Evolutionary conservation across 305 asterid genomes (phyloP).

Genomic region (Fraxinus platypoda): DNA sequence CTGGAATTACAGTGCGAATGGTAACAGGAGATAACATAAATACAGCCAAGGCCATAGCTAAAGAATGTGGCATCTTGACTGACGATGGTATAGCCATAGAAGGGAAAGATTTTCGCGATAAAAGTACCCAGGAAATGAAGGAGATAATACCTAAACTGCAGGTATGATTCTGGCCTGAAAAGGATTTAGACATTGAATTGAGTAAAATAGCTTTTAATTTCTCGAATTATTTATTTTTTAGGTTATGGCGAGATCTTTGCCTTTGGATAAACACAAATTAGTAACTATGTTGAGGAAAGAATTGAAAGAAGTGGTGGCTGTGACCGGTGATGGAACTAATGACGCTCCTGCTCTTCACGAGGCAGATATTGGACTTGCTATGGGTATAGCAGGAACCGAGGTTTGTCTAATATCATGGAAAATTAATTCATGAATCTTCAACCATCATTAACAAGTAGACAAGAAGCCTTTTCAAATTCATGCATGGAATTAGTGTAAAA

Average conservation of each 20-base stretch:
- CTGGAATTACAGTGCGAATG: slow-evolving; percentile 75
- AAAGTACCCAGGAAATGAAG: slow-evolving; percentile 49
- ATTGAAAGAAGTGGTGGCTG: slow-evolving; percentile 70
- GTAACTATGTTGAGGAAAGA: slow-evolving; percentile 63
- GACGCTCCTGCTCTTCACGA: slow-evolving; percentile 94
- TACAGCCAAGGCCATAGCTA: slow-evolving; percentile 83
- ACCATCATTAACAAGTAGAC: not conserved
- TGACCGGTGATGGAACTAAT: slow-evolving; percentile 86
- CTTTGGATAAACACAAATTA: slow-evolving; percentile 72
- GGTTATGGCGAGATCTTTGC: slow-evolving; percentile 80
- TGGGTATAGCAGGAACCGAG: slow-evolving; percentile 93
- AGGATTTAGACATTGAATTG: not conserved
- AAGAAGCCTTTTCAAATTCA: not conserved
- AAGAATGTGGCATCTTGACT: slow-evolving; percentile 77
- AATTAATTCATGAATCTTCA: not conserved
- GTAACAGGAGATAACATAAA: slow-evolving; percentile 83
- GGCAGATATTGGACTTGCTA: slow-evolving; percentile 89
- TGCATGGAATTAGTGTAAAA: not conserved
- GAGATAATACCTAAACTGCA: slow-evolving; percentile 65
- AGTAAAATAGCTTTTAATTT: slow-evolving; percentile 8
- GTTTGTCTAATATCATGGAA: slow-evolving; percentile 32
- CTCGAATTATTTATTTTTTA: slow-evolving; percentile 16
- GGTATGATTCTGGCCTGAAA: slow-evolving; percentile 30
- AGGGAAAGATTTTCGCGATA: slow-evolving; percentile 65
- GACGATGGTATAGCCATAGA: slow-evolving; percentile 71